Conservation (phyloP, 768 basidiomycete species). For the Cystobasidium tubakii region DNA sequence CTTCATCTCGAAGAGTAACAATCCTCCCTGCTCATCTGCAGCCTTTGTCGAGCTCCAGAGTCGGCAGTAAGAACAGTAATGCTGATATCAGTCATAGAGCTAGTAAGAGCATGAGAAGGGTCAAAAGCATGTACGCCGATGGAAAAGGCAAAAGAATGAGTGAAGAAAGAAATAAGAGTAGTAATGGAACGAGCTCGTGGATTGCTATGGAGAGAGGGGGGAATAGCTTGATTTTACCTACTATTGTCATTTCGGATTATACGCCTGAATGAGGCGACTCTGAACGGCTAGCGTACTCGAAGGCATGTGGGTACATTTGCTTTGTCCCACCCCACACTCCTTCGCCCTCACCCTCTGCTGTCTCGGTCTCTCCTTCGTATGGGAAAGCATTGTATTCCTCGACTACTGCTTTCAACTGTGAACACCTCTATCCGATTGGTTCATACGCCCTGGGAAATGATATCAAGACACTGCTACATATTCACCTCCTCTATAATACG, state of each 20-base stretch:
- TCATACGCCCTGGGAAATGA: too few species aligned
- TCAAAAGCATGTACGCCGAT: background rate
- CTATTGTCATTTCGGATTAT: constrained; percentile 26
- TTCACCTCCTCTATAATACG: too few species aligned
- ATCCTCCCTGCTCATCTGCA: background rate
- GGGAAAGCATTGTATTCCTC: too few species aligned
- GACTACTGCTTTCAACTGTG: too few species aligned
- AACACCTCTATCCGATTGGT: too few species aligned
- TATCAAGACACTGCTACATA: too few species aligned
- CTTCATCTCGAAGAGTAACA: background rate
- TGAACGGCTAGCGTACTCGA: too few species aligned
- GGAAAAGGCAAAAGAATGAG: background rate
- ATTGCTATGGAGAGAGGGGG: background rate
- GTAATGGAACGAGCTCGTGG: background rate
- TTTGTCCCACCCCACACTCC: too few species aligned
- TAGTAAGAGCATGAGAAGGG: background rate
- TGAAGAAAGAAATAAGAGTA: background rate
- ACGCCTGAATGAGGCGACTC: background rate
- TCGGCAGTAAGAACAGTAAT: too few species aligned
- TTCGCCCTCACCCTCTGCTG: too few species aligned
- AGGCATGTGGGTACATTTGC: too few species aligned
- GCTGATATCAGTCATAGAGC: background rate
- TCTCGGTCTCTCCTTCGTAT: too few species aligned
- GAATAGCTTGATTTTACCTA: constrained; percentile 15
- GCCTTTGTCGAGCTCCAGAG: background rate